These are phyloP conservation scores for Ophiorrhiza pumila DNA, from an alignment of 257 asterid genomes.

Conservation along the genomic window DNA sequence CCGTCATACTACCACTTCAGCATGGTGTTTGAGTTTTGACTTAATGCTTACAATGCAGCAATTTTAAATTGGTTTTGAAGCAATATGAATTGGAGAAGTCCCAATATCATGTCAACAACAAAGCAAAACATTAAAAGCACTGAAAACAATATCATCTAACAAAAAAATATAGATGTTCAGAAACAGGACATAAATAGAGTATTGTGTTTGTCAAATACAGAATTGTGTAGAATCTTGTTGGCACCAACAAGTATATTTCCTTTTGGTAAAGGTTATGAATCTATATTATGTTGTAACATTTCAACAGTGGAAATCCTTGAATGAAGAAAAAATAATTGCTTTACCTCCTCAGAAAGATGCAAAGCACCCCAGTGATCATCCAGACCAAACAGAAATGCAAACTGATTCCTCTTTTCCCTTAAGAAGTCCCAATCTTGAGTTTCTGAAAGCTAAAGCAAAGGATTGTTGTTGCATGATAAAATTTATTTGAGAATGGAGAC, in stretches of 20 bases:
- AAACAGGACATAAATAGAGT: background rate
- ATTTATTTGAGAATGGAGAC: background rate
- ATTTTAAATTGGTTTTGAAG: background rate
- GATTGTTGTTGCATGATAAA: background rate
- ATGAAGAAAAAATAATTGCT: background rate
- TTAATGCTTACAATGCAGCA: background rate
- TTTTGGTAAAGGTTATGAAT: background rate
- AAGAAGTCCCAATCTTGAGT: conserved; percentile 71
- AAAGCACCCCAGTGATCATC: conserved; percentile 98
- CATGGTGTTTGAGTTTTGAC: background rate
- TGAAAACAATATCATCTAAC: background rate
- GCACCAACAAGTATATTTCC: background rate
- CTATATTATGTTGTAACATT: no score
- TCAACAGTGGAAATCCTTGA: background rate
- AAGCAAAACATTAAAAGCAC: background rate
- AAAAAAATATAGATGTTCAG: background rate
- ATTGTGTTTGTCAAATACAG: background rate
- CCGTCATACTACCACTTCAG: background rate
- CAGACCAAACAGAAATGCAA: conserved; percentile 70
- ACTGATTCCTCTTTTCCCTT: conserved; percentile 47
- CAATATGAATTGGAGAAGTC: background rate
- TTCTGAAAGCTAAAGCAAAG: conserved; percentile 47
- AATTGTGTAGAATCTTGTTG: background rate
- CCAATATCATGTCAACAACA: background rate
- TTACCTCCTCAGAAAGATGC: conserved; percentile 78